Evolutionary conservation across 768 basidiomycete species (phyloP), one percentile per base, ranked within the genome.

Genomic region (Tricholoma sp.): DNA sequence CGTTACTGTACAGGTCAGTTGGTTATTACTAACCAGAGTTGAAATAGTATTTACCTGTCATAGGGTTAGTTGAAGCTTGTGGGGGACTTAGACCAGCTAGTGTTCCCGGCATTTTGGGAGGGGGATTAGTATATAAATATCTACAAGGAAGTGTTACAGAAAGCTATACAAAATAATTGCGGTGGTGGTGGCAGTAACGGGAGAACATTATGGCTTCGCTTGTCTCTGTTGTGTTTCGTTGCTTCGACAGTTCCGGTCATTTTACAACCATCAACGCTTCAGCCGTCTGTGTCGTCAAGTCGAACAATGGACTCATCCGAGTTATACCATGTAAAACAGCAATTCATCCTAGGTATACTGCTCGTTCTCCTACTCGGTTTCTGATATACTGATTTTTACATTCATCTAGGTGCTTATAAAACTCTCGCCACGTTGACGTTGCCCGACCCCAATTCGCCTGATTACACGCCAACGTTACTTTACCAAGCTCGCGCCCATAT

Each of bases 401-500:
- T 41, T 52, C 19, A 45, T 57, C 29, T 62, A 85, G 86, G 88
- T 53, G 87, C 89, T 41, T 91, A 85, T 72, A 83, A 82, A 65
- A 66, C 82, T n/a, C 74, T 91, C 52, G 71, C 79, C 39, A 74
- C 78, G 51, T 66, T 82, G 52, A 63, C 81, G 1, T 70, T 85
- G 3, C 89, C 89, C 3, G 82, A 85, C 57, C 65, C 79, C 49
- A 76, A 78, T 29, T 86, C 87, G 5, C 74, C 82, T 14, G 85
- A 90, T 63, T 88, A 87, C 68, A 71, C 72, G 9, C 79, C 83
- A 4, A 81, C 79, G 5, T 65, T 89, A n/a, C 72, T 93, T 27
- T 93, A 91, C 76, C 82, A 89, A 72, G 84, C 88, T 35, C 87
- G 92, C 56, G 83, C 91, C 1, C 77, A 83, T 63, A 83, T 94